Evolutionary conservation across 139 green algal genomes (phyloP).

Genomic region (Gonium pectorale): DNA sequence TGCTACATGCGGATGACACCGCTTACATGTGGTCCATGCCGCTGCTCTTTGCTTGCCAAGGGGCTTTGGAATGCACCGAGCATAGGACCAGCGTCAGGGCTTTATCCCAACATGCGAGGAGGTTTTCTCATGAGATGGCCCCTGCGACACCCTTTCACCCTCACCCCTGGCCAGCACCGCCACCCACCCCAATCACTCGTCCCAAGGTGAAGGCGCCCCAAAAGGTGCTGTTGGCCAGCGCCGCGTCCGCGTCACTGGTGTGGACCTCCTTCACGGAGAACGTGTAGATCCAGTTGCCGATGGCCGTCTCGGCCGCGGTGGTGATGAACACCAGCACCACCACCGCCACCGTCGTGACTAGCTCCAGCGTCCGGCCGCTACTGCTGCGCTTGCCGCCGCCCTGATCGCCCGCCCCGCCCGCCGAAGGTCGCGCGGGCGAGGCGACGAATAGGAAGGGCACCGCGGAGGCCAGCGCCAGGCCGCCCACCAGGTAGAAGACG

Average conservation of each 20-base stretch:
- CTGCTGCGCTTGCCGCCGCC: constrained; percentile 1
- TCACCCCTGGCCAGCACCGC: background rate
- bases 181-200: constrained; percentile 52
- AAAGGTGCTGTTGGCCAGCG: constrained; percentile 53
- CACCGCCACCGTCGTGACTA: constrained; percentile 16
- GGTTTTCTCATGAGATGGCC: too few species aligned
- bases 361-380: constrained; percentile 32
- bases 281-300: constrained; percentile 64
- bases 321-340: constrained; percentile 62
- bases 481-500: constrained; percentile 52
- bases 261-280: constrained; percentile 41
- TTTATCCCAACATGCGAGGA: too few species aligned
- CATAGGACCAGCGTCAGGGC: too few species aligned
- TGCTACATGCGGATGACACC: too few species aligned
- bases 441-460: constrained; percentile 61
- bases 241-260: constrained; percentile 37
- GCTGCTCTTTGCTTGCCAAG: too few species aligned
- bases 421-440: constrained; percentile 38
- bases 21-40: too few species aligned
- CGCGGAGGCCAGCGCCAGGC: constrained; percentile 25
- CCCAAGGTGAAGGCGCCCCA: constrained; percentile 60
- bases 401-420: background rate
- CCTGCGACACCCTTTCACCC: background rate
- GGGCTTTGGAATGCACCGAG: too few species aligned
- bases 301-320: constrained; percentile 58